Evolutionary conservation across 75 land plant species (phyloP).

Genomic region (Sequoia sempervirens): DNA sequence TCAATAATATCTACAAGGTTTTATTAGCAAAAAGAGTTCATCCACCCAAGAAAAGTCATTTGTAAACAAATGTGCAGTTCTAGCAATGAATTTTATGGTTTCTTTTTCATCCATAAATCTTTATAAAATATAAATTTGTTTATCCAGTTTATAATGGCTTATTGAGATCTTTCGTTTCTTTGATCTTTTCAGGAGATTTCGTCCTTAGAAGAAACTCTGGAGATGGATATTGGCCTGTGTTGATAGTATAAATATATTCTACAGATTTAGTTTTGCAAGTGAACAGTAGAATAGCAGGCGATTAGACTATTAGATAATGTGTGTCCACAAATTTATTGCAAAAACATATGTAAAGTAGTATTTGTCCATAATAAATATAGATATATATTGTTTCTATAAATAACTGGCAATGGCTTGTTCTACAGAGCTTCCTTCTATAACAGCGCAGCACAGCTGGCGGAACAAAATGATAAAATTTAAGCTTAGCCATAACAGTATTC

Average conservation of each 20-base stretch:
- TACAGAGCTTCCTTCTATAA: too few relatives aligned
- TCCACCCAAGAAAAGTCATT: too few relatives aligned
- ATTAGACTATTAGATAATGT: neutral
- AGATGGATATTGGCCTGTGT: neutral
- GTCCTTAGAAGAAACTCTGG: neutral
- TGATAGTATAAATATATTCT: neutral
- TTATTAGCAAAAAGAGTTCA: too few relatives aligned
- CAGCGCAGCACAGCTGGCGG: neutral
- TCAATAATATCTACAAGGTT: too few relatives aligned
- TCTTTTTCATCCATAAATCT: neutral
- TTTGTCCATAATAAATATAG: neutral
- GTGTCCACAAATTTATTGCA: neutral
- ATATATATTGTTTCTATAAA: neutral
- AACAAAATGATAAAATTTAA: neutral
- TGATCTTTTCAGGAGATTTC: neutral
- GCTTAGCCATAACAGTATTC: too few relatives aligned
- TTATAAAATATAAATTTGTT: neutral
- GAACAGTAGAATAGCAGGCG: neutral
- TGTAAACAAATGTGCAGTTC: neutral
- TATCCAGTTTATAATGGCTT: neutral
- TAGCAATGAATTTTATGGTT: neutral
- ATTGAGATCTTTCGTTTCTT: neutral
- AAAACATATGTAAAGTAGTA: neutral
- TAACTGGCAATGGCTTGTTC: neutral
- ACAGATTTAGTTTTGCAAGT: neutral